phyloP scores from a whole-genome alignment of 306 rosid genomes.

The Castanea sativa region DNA sequence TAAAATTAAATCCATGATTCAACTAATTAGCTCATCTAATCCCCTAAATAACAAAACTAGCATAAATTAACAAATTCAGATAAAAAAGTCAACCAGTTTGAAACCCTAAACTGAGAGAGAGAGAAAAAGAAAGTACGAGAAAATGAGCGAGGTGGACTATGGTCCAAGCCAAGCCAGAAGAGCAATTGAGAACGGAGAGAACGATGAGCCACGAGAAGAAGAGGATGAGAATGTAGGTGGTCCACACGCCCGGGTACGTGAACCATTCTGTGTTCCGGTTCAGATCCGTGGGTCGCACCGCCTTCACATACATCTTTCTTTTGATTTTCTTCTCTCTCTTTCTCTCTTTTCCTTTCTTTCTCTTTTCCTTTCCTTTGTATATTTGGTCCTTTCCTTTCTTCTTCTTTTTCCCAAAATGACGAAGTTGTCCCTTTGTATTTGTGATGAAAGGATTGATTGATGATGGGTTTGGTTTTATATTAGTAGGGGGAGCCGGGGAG shows the following conservation, averaged over 20 bases:
- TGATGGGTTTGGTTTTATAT: too few relatives aligned
- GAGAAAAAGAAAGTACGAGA: constrained; percentile 9
- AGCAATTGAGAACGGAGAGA: constrained; percentile 34
- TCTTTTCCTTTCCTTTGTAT: too few relatives aligned
- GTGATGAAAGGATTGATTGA: too few relatives aligned
- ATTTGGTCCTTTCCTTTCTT: too few relatives aligned
- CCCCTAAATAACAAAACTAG: not conserved
- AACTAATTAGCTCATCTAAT: not conserved
- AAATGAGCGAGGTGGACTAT: constrained; percentile 43
- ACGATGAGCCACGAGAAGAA: constrained; percentile 45
- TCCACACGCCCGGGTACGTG: constrained; percentile 48
- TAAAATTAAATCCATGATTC: too few relatives aligned
- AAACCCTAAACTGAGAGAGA: not conserved
- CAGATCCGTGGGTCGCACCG: constrained; percentile 45
- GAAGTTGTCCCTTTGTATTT: too few relatives aligned
- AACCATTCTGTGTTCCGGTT: constrained; percentile 52
- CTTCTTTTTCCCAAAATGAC: too few relatives aligned
- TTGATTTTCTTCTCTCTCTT: not conserved
- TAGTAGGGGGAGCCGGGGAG: not conserved
- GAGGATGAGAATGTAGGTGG: constrained; percentile 36
- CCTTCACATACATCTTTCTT: constrained; percentile 35
- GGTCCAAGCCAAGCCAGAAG: constrained; percentile 48
- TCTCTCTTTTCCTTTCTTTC: not conserved
- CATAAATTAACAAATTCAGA: not conserved
- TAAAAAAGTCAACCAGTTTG: not conserved